Percentiles rank a stretch among this genome's conserved stretches.
phyloP scores from a whole-genome alignment of 116 monocot species.

The Papilionanthe hybrid region DNA sequence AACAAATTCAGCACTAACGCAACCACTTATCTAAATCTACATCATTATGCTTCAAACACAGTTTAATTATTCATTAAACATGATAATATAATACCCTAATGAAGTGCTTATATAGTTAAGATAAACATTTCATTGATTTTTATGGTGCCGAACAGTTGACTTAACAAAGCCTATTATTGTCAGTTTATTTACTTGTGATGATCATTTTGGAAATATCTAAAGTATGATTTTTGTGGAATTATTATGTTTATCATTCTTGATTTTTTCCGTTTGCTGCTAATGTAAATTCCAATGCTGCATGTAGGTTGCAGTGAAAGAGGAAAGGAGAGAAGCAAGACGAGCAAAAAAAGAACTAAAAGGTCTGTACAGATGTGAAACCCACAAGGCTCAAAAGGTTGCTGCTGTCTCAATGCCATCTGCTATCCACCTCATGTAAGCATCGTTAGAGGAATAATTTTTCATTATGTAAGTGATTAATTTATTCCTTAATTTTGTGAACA shows the following conservation, averaged over 20 bases:
- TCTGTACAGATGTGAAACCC: conserved; percentile 73
- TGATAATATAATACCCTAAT: not conserved
- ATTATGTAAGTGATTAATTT: not conserved
- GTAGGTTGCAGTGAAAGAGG: conserved; percentile 78
- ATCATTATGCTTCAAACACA: not conserved
- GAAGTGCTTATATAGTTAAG: not conserved
- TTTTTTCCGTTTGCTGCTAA: not conserved
- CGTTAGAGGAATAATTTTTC: not conserved
- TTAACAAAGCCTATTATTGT: not conserved
- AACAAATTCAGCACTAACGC: too few species aligned
- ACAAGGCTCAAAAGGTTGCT: conserved; percentile 75
- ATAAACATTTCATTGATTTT: not conserved
- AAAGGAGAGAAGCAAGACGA: conserved; percentile 70
- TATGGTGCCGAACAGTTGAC: not conserved
- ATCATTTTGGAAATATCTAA: not conserved
- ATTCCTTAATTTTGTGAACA: not conserved
- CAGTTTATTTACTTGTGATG: not conserved
- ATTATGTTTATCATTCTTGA: not conserved
- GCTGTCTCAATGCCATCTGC: conserved; percentile 87
- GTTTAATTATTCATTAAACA: not conserved
- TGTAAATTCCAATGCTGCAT: conserved; percentile 6
- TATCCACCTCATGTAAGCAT: conserved; percentile 65
- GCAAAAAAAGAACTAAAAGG: conserved; percentile 83
- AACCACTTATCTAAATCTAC: not conserved
- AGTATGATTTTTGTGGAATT: not conserved